Evolutionary conservation across 192 early-diverging fungal genomes (phyloP).

Genomic region (Oehlia diaphana): DNA sequence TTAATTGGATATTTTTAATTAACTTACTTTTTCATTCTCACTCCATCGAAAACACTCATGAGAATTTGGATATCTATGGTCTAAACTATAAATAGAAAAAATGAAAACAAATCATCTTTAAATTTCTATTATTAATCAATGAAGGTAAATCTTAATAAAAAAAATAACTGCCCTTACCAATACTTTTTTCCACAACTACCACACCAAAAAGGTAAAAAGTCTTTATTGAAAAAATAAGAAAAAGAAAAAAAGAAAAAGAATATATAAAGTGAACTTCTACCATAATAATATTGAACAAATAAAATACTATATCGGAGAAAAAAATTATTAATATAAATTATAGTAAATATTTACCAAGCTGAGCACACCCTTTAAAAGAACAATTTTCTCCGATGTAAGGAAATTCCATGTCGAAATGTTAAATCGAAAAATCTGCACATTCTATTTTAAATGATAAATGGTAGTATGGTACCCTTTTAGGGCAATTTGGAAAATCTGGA

Average conservation of each 20-base stretch:
- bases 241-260: neutral
- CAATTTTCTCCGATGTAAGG: neutral
- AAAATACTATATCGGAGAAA: too few relatives aligned
- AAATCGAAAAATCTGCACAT: neutral
- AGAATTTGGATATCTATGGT: conserved; percentile 34
- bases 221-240: neutral
- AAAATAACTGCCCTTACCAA: neutral
- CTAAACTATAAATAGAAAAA: conserved; percentile 14
- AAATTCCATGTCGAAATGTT: neutral
- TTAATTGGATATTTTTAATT: conserved; percentile 16
- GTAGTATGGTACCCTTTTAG: too few relatives aligned
- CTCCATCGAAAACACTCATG: conserved; percentile 28
- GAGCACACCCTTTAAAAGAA: neutral
- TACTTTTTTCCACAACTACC: neutral
- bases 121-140: too few relatives aligned
- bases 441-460: too few relatives aligned
- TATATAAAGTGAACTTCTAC: neutral
- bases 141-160: neutral
- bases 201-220: conserved; percentile 6
- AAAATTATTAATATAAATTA: neutral
- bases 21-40: conserved; percentile 24
- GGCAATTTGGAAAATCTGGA: too few relatives aligned
- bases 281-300: neutral
- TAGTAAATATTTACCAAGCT: conserved; percentile 2
- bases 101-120: too few relatives aligned